Evolutionary conservation across 208 protist species (phyloP).

Genomic region (Crithidia acanthocephali): DNA sequence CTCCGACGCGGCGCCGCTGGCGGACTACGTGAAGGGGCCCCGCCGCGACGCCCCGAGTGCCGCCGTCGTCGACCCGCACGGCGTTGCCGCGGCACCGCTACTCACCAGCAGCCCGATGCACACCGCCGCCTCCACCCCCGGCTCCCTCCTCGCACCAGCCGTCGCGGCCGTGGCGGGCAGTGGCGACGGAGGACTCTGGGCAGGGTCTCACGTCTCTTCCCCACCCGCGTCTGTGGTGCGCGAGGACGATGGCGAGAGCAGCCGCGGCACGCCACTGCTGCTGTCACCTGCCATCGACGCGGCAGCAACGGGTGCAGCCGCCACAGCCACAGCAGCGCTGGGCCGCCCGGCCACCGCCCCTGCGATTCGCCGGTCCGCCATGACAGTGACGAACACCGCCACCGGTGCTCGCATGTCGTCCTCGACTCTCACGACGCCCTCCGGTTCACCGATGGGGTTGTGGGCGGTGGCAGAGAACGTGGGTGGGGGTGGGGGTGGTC

Average conservation of each 20-base stretch:
- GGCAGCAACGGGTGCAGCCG: neutral
- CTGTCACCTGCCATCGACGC: neutral
- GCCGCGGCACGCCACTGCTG: neutral
- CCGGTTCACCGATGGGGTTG: slow-evolving; percentile 12
- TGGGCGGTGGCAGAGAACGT: slow-evolving; percentile 11
- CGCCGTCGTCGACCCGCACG: neutral
- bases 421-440: slow-evolving; percentile 15
- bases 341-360: slow-evolving; percentile 1
- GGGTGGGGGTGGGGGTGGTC: neutral
- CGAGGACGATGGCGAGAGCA: slow-evolving; percentile 11
- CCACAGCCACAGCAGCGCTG: neutral
- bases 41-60: neutral
- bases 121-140: too few species aligned
- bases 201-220: neutral
- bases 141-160: too few species aligned
- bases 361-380: slow-evolving; percentile 20
- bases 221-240: neutral
- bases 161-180: too few species aligned
- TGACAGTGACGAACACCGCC: slow-evolving; percentile 48
- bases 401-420: slow-evolving; percentile 32
- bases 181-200: neutral
- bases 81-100: neutral
- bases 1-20: neutral
- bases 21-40: neutral
- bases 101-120: neutral